Percentiles rank a stretch among this genome's conserved stretches.
Conservation (phyloP, 2,329 filamentous ascomycete species). For the Sporothrix phasma region DNA sequence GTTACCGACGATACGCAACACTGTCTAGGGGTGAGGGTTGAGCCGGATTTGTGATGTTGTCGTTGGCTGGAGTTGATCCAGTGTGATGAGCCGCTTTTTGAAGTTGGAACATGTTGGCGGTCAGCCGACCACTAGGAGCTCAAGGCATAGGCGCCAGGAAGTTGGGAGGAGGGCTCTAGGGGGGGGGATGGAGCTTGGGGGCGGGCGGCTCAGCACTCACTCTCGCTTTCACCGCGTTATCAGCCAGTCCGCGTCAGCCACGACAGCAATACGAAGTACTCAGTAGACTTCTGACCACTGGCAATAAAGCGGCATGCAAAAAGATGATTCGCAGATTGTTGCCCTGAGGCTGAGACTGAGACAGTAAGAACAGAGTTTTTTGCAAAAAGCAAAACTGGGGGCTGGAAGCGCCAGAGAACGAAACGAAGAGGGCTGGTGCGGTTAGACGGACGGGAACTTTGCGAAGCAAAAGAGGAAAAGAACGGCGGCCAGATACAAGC, state of each 20-base stretch:
- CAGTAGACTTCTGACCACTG: not conserved
- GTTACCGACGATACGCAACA: not conserved
- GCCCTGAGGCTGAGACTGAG: not conserved
- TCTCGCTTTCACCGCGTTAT: too few species aligned
- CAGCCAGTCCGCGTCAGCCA: slow-evolving; percentile 2
- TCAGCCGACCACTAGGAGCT: not conserved
- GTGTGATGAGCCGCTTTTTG: not conserved
- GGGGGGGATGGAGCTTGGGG: not conserved
- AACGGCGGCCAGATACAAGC: not conserved
- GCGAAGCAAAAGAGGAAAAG: not conserved
- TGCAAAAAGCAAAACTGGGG: not conserved
- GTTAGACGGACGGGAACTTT: not conserved
- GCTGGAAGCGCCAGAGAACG: not conserved
- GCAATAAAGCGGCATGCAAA: not conserved
- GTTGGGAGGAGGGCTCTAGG: not conserved
- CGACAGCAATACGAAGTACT: slow-evolving; percentile 1
- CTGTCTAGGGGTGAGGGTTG: too few species aligned
- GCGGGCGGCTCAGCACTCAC: not conserved
- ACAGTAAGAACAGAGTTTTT: not conserved
- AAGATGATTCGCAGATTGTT: not conserved
- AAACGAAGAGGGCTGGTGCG: not conserved
- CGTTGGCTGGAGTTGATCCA: not conserved
- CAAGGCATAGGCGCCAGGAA: not conserved
- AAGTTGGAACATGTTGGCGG: not conserved
- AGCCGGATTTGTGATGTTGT: not conserved